Evolutionary conservation across 1,139 yeast species (phyloP).

Genomic region (Yamadazyma dendronema): DNA sequence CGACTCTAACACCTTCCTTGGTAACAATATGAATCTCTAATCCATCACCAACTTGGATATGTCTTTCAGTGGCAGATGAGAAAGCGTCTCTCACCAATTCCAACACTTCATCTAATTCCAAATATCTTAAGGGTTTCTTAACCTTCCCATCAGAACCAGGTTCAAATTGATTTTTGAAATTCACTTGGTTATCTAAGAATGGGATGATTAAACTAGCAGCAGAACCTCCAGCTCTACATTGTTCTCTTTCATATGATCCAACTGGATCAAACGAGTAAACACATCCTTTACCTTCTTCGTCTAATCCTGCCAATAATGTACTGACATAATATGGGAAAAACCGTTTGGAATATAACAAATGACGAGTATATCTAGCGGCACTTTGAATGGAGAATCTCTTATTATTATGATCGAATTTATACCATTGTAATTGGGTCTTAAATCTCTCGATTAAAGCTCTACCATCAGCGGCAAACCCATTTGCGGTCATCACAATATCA

Average conservation of each 20-base stretch:
- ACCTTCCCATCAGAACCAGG: constrained; percentile 71
- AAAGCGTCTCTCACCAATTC: constrained; percentile 90
- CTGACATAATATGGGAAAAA: constrained; percentile 97
- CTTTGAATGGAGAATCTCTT: constrained; percentile 66
- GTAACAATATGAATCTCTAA: constrained; percentile 87
- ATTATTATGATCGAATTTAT: constrained; percentile 80
- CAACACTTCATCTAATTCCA: constrained; percentile 80
- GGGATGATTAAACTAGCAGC: constrained; percentile 97
- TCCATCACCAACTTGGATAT: constrained; percentile 97
- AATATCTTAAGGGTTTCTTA: constrained; percentile 59
- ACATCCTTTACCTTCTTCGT: constrained; percentile 92
- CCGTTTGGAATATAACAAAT: constrained; percentile 85
- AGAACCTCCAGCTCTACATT: constrained; percentile 97
- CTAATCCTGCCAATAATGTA: constrained; percentile 92
- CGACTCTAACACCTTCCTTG: constrained; percentile 86
- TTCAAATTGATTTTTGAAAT: constrained; percentile 85
- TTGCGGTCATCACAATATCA: constrained; percentile 82
- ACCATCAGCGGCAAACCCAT: constrained; percentile 96
- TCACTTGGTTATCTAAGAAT: constrained; percentile 94
- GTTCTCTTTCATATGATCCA: constrained; percentile 96
- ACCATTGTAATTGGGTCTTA: constrained; percentile 83
- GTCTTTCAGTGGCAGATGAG: constrained; percentile 95
- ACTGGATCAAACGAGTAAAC: constrained; percentile 97
- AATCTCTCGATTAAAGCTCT: constrained; percentile 78
- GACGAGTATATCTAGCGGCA: constrained; percentile 91